Evolutionary conservation across 192 early-diverging fungal genomes (phyloP).

Genomic region (Dissophora globulifera): DNA sequence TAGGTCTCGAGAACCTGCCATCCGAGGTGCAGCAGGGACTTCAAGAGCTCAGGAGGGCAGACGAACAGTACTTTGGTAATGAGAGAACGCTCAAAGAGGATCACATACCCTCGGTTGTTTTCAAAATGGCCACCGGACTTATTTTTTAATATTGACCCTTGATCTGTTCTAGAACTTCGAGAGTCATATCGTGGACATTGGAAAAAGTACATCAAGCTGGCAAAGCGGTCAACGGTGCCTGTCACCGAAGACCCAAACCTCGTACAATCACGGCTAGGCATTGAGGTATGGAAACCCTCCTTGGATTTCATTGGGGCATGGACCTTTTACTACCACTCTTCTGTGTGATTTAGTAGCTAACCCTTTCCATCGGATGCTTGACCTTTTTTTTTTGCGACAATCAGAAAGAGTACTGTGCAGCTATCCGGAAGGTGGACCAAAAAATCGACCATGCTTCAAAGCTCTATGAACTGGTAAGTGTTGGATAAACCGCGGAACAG

Average conservation of each 20-base stretch:
- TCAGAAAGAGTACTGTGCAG: constrained; percentile 58
- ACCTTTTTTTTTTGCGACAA: neutral
- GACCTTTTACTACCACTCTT: no score
- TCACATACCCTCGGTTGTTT: no score
- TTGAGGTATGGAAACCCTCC: constrained; percentile 26
- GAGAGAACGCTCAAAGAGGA: no score
- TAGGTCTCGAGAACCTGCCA: constrained; percentile 64
- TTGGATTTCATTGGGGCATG: no score
- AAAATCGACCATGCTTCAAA: constrained; percentile 61
- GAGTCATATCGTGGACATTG: constrained; percentile 53
- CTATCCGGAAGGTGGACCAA: constrained; percentile 63
- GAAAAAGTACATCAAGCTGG: constrained; percentile 54
- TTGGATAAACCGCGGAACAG: no score
- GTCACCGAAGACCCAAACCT: constrained; percentile 24
- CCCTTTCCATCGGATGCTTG: no score
- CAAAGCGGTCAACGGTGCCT: constrained; percentile 41
- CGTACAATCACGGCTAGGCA: constrained; percentile 27
- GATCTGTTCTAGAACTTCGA: constrained; percentile 54
- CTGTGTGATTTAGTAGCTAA: no score
- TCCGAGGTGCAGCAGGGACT: constrained; percentile 65
- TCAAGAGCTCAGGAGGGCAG: constrained; percentile 60
- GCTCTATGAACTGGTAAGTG: constrained; percentile 61
- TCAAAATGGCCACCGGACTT: no score
- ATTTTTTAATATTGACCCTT: no score
- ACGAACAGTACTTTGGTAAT: constrained; percentile 63